Base-by-base conservation (phyloP, 2,329 filamentous ascomycete genomes). In the Exophiala alcalophila region DNA sequence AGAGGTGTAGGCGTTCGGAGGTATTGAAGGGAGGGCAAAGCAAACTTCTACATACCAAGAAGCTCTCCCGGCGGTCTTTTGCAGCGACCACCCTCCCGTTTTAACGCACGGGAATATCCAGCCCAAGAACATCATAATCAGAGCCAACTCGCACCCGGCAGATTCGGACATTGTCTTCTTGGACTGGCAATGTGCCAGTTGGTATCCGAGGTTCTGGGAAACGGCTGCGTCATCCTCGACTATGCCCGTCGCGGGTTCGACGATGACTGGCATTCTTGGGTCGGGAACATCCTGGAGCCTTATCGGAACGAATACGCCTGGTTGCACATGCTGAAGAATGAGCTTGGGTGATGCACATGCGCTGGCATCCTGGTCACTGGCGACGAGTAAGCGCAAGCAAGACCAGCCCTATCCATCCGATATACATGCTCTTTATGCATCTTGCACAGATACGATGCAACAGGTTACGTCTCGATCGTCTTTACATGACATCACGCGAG, bases 161-260 rank as follows among this genome's bases (percentile, higher is more conserved):
- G 8, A 41, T 15, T n/a, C n/a, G n/a, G 40, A 40, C 15, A 48
- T 65, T 2, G 58, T 60, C 5, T 52, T 71, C 12, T 58, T 71
- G 37, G 65, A 68, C 56, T 70, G 64, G 67, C 66, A 68, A 41
- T 61, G 44, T 30, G 57, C 63, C 14, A 63, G 64, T 21, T 68
- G 61, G 64, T 65, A 64, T 49, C 65, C 63, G 16, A 57, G 41
- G 14, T 67, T 67, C 50, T 69, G 62, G 65, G 66, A 68, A 52
- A 67, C 66, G 52, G 59, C 61, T 19, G 60, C 57, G 43, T 60
- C 65, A 28, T 50, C 63, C 41, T 60, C 58, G 53, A n/a, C n/a
- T n/a, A n/a, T n/a, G 54, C 53, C 28, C 59, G 57, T 35, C 58
- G 59, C 31, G 34, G 47, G 45, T 66, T 61, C 58, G 50, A 57